These are phyloP conservation scores for Calocera cornea DNA, from an alignment of 768 basidiomycete genomes.

Conservation along the genomic window DNA sequence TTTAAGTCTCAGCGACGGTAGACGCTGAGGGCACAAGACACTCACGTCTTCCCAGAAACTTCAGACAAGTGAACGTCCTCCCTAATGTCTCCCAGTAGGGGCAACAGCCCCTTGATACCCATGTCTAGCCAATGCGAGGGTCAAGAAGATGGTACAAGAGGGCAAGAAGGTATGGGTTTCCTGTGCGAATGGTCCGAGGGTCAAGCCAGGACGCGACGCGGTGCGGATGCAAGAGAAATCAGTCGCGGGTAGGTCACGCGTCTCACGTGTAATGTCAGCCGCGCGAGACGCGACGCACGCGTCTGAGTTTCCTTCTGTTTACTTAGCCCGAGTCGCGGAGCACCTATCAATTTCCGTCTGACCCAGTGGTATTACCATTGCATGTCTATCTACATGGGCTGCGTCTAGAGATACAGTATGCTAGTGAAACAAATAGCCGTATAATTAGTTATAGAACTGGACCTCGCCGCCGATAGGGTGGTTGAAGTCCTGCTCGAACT, in stretches of 20 bases:
- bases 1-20: neutral
- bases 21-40: neutral
- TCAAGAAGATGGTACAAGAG: neutral
- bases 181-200: neutral
- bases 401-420: neutral
- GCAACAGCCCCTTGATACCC: slow-evolving; percentile 86
- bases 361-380: neutral
- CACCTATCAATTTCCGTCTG: neutral
- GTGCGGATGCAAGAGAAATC: slow-evolving; percentile 5
- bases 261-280: slow-evolving; percentile 1
- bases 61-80: slow-evolving; percentile 63
- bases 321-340: too few relatives aligned
- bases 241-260: slow-evolving; percentile 2
- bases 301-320: too few relatives aligned
- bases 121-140: slow-evolving; percentile 29
- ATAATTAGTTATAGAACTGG: neutral
- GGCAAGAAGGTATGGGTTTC: neutral
- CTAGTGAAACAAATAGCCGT: neutral
- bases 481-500: slow-evolving; percentile 27
- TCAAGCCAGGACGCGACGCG: neutral
- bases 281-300: neutral
- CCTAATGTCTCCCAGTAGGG: slow-evolving; percentile 83
- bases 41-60: slow-evolving; percentile 55
- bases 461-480: neutral
- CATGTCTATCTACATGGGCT: neutral